Base-by-base conservation (phyloP, 768 basidiomycete genomes). In the Rickenella mellea region DNA sequence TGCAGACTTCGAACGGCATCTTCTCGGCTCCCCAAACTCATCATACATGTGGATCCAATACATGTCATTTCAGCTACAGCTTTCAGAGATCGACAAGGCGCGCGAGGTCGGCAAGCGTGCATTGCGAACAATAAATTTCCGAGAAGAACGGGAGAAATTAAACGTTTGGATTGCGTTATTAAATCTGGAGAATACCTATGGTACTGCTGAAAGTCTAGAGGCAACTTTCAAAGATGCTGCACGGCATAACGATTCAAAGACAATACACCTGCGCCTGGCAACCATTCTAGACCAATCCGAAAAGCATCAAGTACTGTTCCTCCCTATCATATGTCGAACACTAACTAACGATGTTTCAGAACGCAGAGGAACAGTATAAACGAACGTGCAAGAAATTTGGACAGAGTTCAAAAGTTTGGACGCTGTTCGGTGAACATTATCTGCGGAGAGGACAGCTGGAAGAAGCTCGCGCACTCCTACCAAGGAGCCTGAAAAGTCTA, bases 21-120 rank as follows among this genome's bases (percentile, higher is more conserved):
- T 99, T 35, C 71, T 98, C 28, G 88, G 89, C 22, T 92, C 94
- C 0, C 94, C 96, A 1, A 91, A 96, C 57, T 98, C 93, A 6
- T 98, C 96, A 0, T 96, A 85, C 63, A 73, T 98, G 26, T 99
- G 96, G 96, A 82, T 99, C 45, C 93, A 97, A 60, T 99, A 92
- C 61, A 98, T 99, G 91, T 94, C 96, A 7, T 94, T 97, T 76
- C 90, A 93, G 54, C 69, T 98, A 9, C 91, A 91, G 51, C 74
- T 99, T n/a, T 89, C 93, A 24, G 94, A 99, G 63, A 68, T 96
- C 42, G 93, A 92, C 53, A 96, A 93, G 61, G 96, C 94, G 11
- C 76, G 91, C 32, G 81, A 85, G 57, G 80, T 92, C 40, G 93
- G 80, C 36, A 74, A 77, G 41, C 78, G 88, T 19, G 94, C 92